Percentiles rank a stretch among this genome's conserved stretches.
Conservation (phyloP, 2,329 filamentous ascomycete species). For the Cladosporium austrohemisphaericum region DNA sequence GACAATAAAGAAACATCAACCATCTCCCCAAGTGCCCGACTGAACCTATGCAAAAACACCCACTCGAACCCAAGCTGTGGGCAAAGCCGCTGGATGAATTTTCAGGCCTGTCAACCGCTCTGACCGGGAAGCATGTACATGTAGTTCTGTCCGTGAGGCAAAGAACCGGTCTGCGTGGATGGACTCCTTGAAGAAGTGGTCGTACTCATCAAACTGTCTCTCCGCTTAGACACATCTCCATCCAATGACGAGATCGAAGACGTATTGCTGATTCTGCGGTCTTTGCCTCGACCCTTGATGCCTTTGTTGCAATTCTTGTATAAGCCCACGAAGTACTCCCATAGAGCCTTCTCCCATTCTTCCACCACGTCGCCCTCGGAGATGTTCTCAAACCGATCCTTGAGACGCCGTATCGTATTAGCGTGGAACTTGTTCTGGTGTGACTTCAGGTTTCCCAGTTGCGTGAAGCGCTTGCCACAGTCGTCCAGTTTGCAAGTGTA, state of each 20-base stretch:
- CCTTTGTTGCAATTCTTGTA: slow-evolving; percentile 99
- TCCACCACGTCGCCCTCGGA: slow-evolving; percentile 60
- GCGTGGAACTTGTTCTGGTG: slow-evolving; percentile 94
- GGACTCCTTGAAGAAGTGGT: not conserved
- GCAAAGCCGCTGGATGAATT: too few relatives aligned
- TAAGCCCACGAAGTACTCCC: slow-evolving; percentile 78
- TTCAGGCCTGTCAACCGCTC: too few relatives aligned
- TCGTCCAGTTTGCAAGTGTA: slow-evolving; percentile 77
- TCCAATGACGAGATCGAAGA: not conserved
- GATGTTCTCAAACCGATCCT: slow-evolving; percentile 64
- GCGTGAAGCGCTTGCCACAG: slow-evolving; percentile 84
- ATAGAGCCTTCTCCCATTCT: slow-evolving; percentile 69
- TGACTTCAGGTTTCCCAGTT: slow-evolving; percentile 89
- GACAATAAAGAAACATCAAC: not conserved
- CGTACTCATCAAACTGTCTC: slow-evolving; percentile 22
- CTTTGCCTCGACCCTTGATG: slow-evolving; percentile 91
- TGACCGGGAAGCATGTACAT: too few relatives aligned
- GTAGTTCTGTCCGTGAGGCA: too few relatives aligned
- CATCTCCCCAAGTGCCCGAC: too few relatives aligned
- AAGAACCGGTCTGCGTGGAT: too few relatives aligned
- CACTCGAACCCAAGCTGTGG: not conserved
- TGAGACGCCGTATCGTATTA: slow-evolving; percentile 66
- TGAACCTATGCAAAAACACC: too few relatives aligned
- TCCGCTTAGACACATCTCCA: slow-evolving; percentile 12
- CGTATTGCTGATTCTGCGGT: slow-evolving; percentile 58